A percentile compares a stretch with the other conserved stretches of the same genome.
Conservation (phyloP, 371 early-diverging fungal species). For the Mucor circinelloides region DNA sequence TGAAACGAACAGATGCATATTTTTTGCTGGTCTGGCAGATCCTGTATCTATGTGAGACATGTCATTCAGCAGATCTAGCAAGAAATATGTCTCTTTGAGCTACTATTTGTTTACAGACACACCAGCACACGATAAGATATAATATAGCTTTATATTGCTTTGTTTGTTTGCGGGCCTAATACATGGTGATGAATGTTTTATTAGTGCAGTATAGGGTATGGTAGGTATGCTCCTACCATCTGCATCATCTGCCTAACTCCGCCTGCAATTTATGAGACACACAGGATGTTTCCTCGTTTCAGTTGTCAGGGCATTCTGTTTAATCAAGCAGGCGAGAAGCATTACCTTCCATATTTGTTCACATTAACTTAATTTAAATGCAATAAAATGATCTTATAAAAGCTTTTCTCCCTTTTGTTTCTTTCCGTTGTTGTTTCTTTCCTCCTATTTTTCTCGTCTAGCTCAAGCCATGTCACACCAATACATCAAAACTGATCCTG, state of each 20-base stretch:
- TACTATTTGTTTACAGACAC: not conserved
- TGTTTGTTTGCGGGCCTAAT: not conserved
- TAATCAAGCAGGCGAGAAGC: not conserved
- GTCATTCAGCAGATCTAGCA: not conserved
- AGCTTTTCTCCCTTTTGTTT: not conserved
- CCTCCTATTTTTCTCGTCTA: slow-evolving; percentile 10
- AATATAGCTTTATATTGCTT: not conserved
- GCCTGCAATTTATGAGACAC: not conserved
- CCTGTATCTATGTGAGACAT: not conserved
- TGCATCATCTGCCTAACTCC: not conserved
- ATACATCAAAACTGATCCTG: slow-evolving; percentile 21
- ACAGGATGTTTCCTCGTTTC: not conserved
- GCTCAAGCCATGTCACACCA: not conserved
- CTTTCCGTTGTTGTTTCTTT: not conserved
- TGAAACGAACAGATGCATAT: not conserved
- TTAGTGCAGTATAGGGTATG: not conserved
- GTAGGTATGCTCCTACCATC: not conserved
- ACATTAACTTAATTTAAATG: slow-evolving; percentile 16
- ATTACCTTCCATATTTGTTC: slow-evolving; percentile 33
- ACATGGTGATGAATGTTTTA: not conserved
- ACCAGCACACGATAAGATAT: not conserved
- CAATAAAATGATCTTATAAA: not conserved
- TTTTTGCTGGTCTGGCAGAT: not conserved
- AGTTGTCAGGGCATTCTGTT: not conserved
- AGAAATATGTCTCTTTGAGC: no score